Base-by-base conservation (phyloP, 73 alveolate species). In the Tetrahymena thermophila region DNA sequence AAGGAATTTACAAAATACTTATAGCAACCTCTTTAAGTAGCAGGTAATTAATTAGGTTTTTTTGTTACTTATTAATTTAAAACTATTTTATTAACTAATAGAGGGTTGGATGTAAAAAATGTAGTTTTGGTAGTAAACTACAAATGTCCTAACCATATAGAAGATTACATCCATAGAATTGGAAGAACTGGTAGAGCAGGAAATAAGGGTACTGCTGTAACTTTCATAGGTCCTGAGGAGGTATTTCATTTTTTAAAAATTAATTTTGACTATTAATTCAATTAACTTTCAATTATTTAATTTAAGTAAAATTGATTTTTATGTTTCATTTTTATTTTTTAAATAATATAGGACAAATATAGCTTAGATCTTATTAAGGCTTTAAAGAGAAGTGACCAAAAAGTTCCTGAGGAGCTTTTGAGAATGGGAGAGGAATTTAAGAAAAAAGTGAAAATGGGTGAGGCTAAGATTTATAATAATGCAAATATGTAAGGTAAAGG, bases 141-240 rank as follows among this genome's bases (percentile, higher is more conserved):
- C 96, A 96, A 98, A 85, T 98, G 99, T 94, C 99, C 99, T 4
- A 99, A 99, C 96, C 99, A 99, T 94, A 97, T 98, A 98, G 99
- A 99, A 94, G 99, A 99, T 95, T 99, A 98, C 94, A 98, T 99
- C 35, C 99, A 99, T 97, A 97, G 99, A 96, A 99, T 99, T 31
- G 99, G 99, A 15, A 97, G 99, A 85, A 99, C 99, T 11, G 99
- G 99, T 28, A 95, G 99, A 93, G 99, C 99, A 35, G 99, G 99
- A 15, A 96, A 95, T 44, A 97, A 98, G 89, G 99, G 99, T 17
- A 98, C 99, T n/a, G 99, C 99, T 0, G 96, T 96, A 93, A 99
- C 99, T 85, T 99, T 99, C 94, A 98, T 99, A 28, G 98, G 99
- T 71, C 98, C 97, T 31, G 99, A 98, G 13, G 99, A 99, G 85